Percentiles rank a stretch among this genome's conserved stretches.
Evolutionary conservation across 2,329 filamentous ascomycete genomes (phyloP).

Genomic region (Penicillium sp.): DNA sequence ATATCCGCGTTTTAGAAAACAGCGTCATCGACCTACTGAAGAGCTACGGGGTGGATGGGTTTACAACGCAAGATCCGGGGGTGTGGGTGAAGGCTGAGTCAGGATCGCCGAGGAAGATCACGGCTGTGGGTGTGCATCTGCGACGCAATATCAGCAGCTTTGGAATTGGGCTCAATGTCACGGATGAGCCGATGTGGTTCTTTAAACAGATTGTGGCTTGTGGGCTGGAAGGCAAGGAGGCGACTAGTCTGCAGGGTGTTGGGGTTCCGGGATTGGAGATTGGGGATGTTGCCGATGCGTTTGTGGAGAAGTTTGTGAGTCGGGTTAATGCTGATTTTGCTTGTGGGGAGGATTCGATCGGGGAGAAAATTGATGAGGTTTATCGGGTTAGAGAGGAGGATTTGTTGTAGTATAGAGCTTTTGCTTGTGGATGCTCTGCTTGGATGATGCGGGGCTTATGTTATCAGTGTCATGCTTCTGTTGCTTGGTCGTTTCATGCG

Average conservation of each 20-base stretch:
- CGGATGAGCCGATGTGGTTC: conserved; percentile 62
- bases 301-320: conserved; percentile 41
- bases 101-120: conserved; percentile 63
- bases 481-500: background rate
- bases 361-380: conserved; percentile 41
- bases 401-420: conserved; percentile 2
- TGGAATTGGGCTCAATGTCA: conserved; percentile 68
- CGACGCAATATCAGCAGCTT: conserved; percentile 78
- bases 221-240: conserved; percentile 74
- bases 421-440: background rate
- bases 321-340: conserved; percentile 38
- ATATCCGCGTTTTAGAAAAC: conserved; percentile 75
- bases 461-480: background rate
- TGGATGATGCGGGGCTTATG: background rate
- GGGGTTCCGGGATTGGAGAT: conserved; percentile 29
- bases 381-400: conserved; percentile 39
- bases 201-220: conserved; percentile 78
- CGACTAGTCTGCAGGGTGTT: conserved; percentile 69
- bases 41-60: conserved; percentile 59
- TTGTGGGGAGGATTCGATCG: conserved; percentile 26
- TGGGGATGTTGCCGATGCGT: conserved; percentile 40
- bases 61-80: conserved; percentile 72
- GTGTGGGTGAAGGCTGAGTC: conserved; percentile 65
- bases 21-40: conserved; percentile 67
- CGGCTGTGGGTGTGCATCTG: conserved; percentile 88